Evolutionary conservation across 352 stramenopile genomes (phyloP).

Genomic region (Phytophthora pistaciae): DNA sequence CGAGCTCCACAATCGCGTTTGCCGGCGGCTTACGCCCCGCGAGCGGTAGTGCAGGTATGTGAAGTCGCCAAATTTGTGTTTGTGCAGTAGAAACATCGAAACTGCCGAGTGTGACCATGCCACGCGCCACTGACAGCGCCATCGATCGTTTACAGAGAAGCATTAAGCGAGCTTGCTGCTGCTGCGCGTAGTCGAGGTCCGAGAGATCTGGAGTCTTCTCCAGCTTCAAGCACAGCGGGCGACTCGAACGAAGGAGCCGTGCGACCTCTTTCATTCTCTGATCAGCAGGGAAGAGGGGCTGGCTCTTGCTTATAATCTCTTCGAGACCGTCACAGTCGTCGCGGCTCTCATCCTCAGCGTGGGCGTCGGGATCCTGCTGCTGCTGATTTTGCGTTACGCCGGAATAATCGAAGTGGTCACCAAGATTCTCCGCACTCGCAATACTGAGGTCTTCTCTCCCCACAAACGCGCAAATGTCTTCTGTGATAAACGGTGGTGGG

Average conservation of each 20-base stretch:
- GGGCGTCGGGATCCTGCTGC: conserved; percentile 15
- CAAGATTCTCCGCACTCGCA: conserved; percentile 17
- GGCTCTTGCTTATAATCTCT: conserved; percentile 59
- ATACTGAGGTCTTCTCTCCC: conserved; percentile 69
- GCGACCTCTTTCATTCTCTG: conserved; percentile 87
- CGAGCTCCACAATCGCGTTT: conserved; percentile 94
- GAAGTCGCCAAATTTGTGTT: conserved; percentile 88
- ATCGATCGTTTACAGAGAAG: conserved; percentile 95
- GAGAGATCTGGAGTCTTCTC: conserved; percentile 73
- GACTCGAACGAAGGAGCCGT: conserved; percentile 79
- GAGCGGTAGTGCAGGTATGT: conserved; percentile 94
- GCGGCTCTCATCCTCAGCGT: conserved; percentile 19
- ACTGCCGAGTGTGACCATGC: conserved; percentile 97
- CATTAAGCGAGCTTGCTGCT: conserved; percentile 96
- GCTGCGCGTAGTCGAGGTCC: conserved; percentile 76
- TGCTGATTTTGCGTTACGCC: conserved; percentile 14
- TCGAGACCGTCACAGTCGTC: conserved; percentile 72
- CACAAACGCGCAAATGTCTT: conserved; percentile 66
- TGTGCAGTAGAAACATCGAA: conserved; percentile 73
- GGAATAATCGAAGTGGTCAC: conserved; percentile 12
- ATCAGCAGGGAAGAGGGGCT: conserved; percentile 72
- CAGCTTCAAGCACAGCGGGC: conserved; percentile 74
- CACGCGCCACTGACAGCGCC: conserved; percentile 93
- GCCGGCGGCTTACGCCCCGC: conserved; percentile 93
- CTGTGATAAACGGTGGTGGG: conserved; percentile 62